Conservation (phyloP, 2,329 filamentous ascomycete species). For the Orbilia blumenaviensis region DNA sequence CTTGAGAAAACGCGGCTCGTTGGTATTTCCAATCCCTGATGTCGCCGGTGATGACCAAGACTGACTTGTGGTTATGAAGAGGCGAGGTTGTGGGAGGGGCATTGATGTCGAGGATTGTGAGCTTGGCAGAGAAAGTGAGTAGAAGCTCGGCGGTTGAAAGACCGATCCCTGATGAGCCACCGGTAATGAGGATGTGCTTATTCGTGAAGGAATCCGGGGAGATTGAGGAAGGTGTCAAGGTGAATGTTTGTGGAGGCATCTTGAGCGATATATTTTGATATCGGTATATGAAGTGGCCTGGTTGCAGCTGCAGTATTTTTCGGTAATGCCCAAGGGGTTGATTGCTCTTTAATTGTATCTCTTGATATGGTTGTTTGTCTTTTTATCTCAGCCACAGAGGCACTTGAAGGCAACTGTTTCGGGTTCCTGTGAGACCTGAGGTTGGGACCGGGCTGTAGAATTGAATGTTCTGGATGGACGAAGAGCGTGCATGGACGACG, state of each 20-base stretch:
- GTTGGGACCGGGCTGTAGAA: no score
- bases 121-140: constrained; percentile 61
- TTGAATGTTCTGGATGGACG: neutral
- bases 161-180: constrained; percentile 52
- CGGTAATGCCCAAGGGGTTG: no score
- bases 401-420: no score
- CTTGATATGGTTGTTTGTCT: no score
- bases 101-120: constrained; percentile 62
- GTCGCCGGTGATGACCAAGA: constrained; percentile 62
- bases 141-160: constrained; percentile 61
- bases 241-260: constrained; percentile 43
- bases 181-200: constrained; percentile 51
- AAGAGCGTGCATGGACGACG: neutral
- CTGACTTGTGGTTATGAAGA: constrained; percentile 55
- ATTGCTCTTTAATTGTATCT: no score
- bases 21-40: constrained; percentile 64
- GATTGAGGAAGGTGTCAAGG: constrained; percentile 32
- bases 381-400: no score
- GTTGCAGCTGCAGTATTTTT: no score
- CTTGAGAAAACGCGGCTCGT: constrained; percentile 63
- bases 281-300: no score
- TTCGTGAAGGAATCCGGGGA: constrained; percentile 27
- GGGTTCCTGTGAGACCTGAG: no score
- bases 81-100: constrained; percentile 60
- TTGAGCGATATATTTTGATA: neutral